These are phyloP conservation scores for Rostrohypoxylon terebratum DNA, from an alignment of 495 filamentous ascomycete genomes.

Conservation along the genomic window DNA sequence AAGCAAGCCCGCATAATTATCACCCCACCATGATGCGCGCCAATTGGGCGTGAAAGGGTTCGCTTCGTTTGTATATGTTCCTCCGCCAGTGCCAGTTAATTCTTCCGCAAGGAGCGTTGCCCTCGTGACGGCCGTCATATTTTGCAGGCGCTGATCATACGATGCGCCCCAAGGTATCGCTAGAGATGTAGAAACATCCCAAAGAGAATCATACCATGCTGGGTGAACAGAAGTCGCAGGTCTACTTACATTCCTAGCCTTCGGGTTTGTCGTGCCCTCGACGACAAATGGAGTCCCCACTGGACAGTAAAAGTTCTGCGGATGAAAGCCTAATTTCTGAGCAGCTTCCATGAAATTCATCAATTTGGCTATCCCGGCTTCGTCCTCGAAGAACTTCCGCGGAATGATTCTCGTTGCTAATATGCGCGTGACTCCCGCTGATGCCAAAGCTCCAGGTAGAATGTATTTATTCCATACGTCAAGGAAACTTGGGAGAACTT, in stretches of 20 bases:
- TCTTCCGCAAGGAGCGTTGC: constrained; percentile 58
- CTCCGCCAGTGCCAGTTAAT: constrained; percentile 57
- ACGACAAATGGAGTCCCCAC: constrained; percentile 38
- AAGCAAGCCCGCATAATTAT: constrained; percentile 57
- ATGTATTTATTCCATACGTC: constrained; percentile 56
- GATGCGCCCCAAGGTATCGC: constrained; percentile 54
- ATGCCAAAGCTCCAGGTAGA: constrained; percentile 44
- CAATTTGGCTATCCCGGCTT: constrained; percentile 38
- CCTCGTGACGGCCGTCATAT: constrained; percentile 55
- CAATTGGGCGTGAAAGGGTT: constrained; percentile 59
- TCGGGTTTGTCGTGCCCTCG: constrained; percentile 14
- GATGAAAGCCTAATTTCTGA: constrained; percentile 37
- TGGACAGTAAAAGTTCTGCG: constrained; percentile 42
- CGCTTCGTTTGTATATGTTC: constrained; percentile 63
- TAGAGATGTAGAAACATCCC: constrained; percentile 53
- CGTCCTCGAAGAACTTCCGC: constrained; percentile 35
- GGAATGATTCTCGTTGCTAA: constrained; percentile 56
- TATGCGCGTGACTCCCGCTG: constrained; percentile 50
- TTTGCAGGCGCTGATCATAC: constrained; percentile 49
- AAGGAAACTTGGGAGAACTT: constrained; percentile 50
- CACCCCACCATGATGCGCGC: constrained; percentile 62
- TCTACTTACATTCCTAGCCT: constrained; percentile 25
- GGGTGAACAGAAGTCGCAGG: constrained; percentile 55
- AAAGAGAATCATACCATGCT: constrained; percentile 59
- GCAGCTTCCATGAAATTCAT: constrained; percentile 38